Percentiles rank a stretch among this genome's conserved stretches.
These are phyloP conservation scores for Arabidopsis hybrid DNA, from an alignment of 441 rosid species.

Conservation along the genomic window DNA sequence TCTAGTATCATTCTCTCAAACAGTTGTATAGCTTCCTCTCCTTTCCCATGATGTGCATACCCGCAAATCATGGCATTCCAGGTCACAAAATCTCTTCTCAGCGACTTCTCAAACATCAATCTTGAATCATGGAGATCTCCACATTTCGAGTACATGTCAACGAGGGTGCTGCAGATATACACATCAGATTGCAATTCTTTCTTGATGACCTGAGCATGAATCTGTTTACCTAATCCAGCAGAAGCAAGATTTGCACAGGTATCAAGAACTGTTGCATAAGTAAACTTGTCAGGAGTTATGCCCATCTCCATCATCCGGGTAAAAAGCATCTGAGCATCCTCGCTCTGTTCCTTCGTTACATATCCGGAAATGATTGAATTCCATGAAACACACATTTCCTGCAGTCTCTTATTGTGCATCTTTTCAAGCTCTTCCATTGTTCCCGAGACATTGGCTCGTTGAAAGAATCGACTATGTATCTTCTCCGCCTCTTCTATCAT, in stretches of 20 bases:
- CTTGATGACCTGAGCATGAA: constrained; percentile 86
- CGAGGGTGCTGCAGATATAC: constrained; percentile 87
- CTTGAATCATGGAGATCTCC: constrained; percentile 81
- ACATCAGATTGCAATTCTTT: constrained; percentile 73
- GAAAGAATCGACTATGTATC: constrained; percentile 64
- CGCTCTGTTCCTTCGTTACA: constrained; percentile 67
- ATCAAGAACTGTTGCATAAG: constrained; percentile 88
- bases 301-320: constrained; percentile 74
- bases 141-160: constrained; percentile 97
- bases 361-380: constrained; percentile 89
- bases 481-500: constrained; percentile 74
- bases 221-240: constrained; percentile 82
- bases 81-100: constrained; percentile 72
- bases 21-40: constrained; percentile 69
- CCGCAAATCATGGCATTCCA: constrained; percentile 96
- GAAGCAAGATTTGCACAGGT: constrained; percentile 90
- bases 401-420: constrained; percentile 64
- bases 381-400: constrained; percentile 79
- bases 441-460: constrained; percentile 54
- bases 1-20: constrained; percentile 65
- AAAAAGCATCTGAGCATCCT: constrained; percentile 75
- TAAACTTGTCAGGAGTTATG: constrained; percentile 76
- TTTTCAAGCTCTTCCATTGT: constrained; percentile 65
- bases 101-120: constrained; percentile 71
- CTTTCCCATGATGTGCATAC: constrained; percentile 88